Conservation (phyloP, 257 asterid genomes). For the Parsonsia alboflavescens region DNA sequence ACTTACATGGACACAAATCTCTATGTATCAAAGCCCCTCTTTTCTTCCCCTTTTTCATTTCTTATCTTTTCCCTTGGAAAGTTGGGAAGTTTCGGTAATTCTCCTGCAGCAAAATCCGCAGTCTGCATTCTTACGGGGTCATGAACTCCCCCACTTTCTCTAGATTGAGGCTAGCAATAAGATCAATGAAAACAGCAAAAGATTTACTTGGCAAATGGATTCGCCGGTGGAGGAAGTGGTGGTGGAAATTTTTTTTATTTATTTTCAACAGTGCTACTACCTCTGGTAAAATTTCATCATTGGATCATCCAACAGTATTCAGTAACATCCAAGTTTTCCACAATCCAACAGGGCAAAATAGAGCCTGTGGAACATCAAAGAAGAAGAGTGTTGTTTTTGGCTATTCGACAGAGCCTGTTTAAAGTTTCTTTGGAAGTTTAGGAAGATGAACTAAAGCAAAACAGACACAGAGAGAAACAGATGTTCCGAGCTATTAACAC, state of each 20-base stretch:
- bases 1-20: not conserved
- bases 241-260: no score
- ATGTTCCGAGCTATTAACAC: not conserved
- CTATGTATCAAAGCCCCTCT: not conserved
- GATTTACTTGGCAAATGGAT: not conserved
- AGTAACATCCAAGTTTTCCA: no score
- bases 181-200: conserved; percentile 5
- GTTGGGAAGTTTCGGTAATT: not conserved
- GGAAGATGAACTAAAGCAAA: not conserved
- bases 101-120: not conserved
- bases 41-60: no score
- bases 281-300: no score
- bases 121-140: not conserved
- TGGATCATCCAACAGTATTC: no score
- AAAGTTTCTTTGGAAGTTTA: not conserved
- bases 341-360: no score
- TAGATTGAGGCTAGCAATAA: not conserved
- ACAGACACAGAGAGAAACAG: not conserved
- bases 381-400: no score
- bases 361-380: no score
- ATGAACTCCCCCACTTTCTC: not conserved
- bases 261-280: no score
- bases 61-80: no score
- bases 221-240: no score
- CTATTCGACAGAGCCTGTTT: no score